Evolutionary conservation across 2,329 filamentous ascomycete species (phyloP), one percentile per base, ranked within the genome.

Genomic region (Colletotrichum gigasporum): DNA sequence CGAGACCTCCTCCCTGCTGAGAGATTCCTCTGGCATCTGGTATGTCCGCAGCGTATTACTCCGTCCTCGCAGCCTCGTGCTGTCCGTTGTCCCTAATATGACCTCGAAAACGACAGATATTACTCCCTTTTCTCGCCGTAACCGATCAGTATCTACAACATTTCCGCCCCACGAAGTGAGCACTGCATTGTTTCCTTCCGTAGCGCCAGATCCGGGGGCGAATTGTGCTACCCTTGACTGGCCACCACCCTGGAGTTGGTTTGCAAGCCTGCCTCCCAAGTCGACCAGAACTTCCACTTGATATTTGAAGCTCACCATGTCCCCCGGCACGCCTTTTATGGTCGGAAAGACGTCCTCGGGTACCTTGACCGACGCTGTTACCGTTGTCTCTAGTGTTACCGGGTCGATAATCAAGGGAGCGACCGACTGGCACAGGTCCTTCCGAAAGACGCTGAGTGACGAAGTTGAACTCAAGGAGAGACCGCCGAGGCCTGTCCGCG

Each of bases 291-390:
- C 92, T 76, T 99, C 96, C 18, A 97, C 86, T 69, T 94, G 92
- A 73, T 99, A 98, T 69, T 91, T 93, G 81, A 99, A 98, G 70
- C 90, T 94, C 68, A 99, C 96, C 90, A 98, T 96, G 32, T 92
- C 90, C 3, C 95, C 94, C 0, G 96, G 96, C 0, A 97, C 93
- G 57, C 90, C 90, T 26, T 89, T 89, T 67, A 98, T 98, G 2
- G 94, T 97, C 0, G 96, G 95, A 70, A 98, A 98, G 0, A 90
- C 89, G 72, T 97, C 93, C 67, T 97, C 93, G 0, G 96, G 96
- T 3, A 98, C 87, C 69, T 93, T 89, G 14, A 99, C 88, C 3
- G 91, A 91, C 4, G 94, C 91, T 14, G 90, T 96, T 41, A 98
- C 88, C 45, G 91, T 90, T 1, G 94, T 89, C 18, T 89, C 91